A percentile compares a stretch with the other conserved stretches of the same genome.
These are phyloP conservation scores for Sporobolus alterniflorus DNA, from an alignment of 202 grass and related monocot genomes.

Conservation along the genomic window DNA sequence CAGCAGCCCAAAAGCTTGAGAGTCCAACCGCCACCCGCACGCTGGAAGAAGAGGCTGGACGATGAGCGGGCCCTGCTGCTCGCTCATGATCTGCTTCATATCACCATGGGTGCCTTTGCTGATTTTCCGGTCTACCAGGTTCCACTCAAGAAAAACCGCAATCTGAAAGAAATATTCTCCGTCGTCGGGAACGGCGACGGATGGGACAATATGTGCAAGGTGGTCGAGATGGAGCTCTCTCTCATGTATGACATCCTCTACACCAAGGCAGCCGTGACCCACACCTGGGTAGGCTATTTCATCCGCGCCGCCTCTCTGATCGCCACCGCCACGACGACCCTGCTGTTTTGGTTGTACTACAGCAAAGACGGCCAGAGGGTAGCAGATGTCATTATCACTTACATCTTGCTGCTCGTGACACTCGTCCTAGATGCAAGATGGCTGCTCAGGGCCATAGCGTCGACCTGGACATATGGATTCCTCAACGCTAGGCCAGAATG, in stretches of 20 bases:
- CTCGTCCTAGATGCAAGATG: constrained; percentile 24
- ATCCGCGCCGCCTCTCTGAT: constrained; percentile 5
- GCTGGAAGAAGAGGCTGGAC: background rate
- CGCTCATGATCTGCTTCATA: constrained; percentile 28
- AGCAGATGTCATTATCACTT: constrained; percentile 40
- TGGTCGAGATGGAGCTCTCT: constrained; percentile 33
- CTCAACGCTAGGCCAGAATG: background rate
- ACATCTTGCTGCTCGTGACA: constrained; percentile 32
- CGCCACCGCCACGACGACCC: background rate
- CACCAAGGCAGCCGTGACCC: constrained; percentile 27
- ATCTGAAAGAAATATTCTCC: background rate
- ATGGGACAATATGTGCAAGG: constrained; percentile 25
- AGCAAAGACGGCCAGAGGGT: background rate
- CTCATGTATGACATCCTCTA: constrained; percentile 47
- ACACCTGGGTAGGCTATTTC: constrained; percentile 8
- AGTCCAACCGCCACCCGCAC: background rate
- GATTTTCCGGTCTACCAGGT: constrained; percentile 12
- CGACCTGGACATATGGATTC: constrained; percentile 23
- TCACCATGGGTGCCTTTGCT: constrained; percentile 12
- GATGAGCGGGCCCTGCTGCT: background rate
- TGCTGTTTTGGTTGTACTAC: constrained; percentile 12
- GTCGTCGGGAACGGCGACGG: background rate
- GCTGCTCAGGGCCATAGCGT: background rate
- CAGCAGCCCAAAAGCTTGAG: background rate
- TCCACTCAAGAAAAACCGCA: too few relatives aligned